Conservation (phyloP, 2,329 filamentous ascomycete genomes). For the Davidsoniella neocaledoniae region DNA sequence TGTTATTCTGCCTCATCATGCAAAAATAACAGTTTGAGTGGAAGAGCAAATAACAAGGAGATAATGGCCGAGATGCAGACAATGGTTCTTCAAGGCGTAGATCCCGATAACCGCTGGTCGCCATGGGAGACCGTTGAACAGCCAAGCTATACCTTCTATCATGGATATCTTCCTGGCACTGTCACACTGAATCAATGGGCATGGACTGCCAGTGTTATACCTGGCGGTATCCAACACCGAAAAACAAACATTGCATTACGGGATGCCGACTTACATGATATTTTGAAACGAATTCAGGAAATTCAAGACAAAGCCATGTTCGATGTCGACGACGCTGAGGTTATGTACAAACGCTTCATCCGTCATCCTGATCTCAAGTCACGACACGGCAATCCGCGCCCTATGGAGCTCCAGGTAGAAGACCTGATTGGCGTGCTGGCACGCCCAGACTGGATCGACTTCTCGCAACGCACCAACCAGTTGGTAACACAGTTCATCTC, state of each 20-base stretch:
- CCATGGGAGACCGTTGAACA: conserved; percentile 62
- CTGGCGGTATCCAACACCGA: conserved; percentile 38
- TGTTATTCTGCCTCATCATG: conserved; percentile 27
- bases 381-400: conserved; percentile 24
- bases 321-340: conserved; percentile 39
- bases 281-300: conserved; percentile 42
- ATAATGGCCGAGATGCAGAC: conserved; percentile 43
- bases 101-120: conserved; percentile 20
- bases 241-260: conserved; percentile 43
- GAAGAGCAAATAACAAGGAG: conserved; percentile 12
- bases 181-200: conserved; percentile 57
- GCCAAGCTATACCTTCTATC: conserved; percentile 52
- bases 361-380: conserved; percentile 47
- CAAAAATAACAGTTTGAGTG: conserved; percentile 10
- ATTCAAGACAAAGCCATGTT: conserved; percentile 28
- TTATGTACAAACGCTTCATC: conserved; percentile 46
- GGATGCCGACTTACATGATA: conserved; percentile 38
- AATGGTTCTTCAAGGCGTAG: conserved; percentile 27
- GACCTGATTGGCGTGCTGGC: conserved; percentile 55
- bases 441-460: conserved; percentile 57
- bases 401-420: conserved; percentile 53
- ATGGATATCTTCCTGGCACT: conserved; percentile 49
- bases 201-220: conserved; percentile 37
- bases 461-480: conserved; percentile 52
- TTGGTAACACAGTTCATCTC: conserved; percentile 59